Evolutionary conservation across 2,329 filamentous ascomycete species (phyloP).

Genomic region (Ophiostoma sp.): DNA sequence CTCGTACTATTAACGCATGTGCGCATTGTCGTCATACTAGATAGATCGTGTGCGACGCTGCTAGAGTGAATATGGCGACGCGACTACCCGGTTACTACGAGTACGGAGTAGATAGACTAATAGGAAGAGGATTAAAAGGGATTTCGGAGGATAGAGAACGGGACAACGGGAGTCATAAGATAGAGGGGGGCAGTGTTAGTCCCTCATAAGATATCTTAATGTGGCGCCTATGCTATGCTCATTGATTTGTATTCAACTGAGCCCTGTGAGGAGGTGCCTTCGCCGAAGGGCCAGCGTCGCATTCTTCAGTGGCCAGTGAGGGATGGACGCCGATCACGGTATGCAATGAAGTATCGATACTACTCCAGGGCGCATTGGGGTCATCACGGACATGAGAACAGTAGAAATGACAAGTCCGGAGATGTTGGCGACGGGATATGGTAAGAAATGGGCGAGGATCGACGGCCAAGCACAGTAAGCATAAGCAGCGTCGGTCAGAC

Average conservation of each 20-base stretch:
- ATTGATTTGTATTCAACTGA: too few species aligned
- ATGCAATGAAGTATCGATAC: not conserved
- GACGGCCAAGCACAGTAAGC: not conserved
- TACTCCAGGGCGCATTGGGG: not conserved
- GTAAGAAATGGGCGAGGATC: constrained; percentile 1
- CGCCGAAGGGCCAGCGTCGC: not conserved
- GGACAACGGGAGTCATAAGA: too few species aligned
- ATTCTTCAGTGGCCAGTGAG: not conserved
- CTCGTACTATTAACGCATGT: not conserved
- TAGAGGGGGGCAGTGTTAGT: not conserved
- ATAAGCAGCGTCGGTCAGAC: not conserved
- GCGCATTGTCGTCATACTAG: not conserved
- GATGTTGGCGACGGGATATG: not conserved
- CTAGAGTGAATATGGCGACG: not conserved
- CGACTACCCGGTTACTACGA: too few species aligned
- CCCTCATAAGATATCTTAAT: too few species aligned
- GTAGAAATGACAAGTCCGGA: not conserved
- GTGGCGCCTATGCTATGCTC: too few species aligned
- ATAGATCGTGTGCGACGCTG: constrained; percentile 1
- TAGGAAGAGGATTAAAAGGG: too few species aligned
- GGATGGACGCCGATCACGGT: constrained; percentile 6
- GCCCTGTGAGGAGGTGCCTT: not conserved
- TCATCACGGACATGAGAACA: not conserved
- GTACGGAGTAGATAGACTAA: too few species aligned
- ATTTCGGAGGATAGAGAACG: too few species aligned